A percentile compares a stretch with the other conserved stretches of the same genome.
Evolutionary conservation across 805 yeast species (phyloP).

Genomic region (Isabelozyma pseudorhagii): DNA sequence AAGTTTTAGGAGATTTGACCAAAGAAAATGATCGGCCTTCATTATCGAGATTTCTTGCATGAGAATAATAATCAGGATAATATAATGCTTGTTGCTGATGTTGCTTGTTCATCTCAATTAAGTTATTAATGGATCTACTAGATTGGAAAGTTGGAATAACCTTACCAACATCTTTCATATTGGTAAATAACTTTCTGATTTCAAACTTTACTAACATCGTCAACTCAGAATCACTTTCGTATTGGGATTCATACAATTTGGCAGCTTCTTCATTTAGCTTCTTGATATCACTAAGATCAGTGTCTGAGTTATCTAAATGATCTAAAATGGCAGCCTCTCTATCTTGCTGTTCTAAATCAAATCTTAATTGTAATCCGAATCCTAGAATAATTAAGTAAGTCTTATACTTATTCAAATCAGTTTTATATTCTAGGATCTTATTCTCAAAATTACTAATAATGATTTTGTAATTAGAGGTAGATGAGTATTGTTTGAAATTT

Average conservation of each 20-base stretch:
- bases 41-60: constrained; percentile 5
- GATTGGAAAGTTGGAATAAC: constrained; percentile 33
- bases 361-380: constrained; percentile 45
- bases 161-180: constrained; percentile 28
- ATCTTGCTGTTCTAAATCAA: constrained; percentile 37
- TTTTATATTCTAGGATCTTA: constrained; percentile 41
- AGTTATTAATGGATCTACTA: constrained; percentile 22
- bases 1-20: constrained; percentile 42
- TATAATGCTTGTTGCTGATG: constrained; percentile 1
- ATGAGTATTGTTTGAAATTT: constrained; percentile 18
- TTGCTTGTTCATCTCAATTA: constrained; percentile 9
- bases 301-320: constrained; percentile 11
- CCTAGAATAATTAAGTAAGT: constrained; percentile 44
- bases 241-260: constrained; percentile 3
- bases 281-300: constrained; percentile 1
- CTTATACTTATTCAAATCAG: constrained; percentile 44
- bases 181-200: constrained; percentile 26
- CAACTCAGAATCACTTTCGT: constrained; percentile 24
- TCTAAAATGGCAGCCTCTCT: constrained; percentile 1
- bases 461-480: constrained; percentile 31
- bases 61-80: constrained; percentile 7
- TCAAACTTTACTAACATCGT: constrained; percentile 31
- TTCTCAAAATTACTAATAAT: constrained; percentile 38
- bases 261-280: constrained; percentile 8
- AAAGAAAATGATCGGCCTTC: constrained; percentile 18